Conservation (phyloP, 1,139 yeast species). For the Eremothecium coryli region DNA sequence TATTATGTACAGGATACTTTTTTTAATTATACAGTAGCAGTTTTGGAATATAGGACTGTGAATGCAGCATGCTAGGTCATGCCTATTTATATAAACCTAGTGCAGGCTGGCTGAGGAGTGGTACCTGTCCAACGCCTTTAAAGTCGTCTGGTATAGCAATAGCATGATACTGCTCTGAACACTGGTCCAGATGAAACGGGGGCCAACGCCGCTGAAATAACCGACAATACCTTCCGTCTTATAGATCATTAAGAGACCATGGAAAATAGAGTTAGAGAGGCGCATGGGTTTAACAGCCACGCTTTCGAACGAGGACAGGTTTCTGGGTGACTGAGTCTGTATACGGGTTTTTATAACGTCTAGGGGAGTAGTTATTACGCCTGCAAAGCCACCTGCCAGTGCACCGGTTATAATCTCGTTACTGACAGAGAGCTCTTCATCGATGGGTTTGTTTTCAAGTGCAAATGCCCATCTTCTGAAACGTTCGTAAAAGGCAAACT, state of each 20-base stretch:
- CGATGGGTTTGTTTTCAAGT: slow-evolving; percentile 21
- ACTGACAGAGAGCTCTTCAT: slow-evolving; percentile 43
- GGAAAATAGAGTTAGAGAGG: slow-evolving; percentile 44
- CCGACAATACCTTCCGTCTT: slow-evolving; percentile 69
- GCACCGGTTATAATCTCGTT: slow-evolving; percentile 83
- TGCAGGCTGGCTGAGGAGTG: neutral
- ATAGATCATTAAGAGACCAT: slow-evolving; percentile 60
- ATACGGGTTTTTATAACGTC: slow-evolving; percentile 92
- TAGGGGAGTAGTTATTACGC: slow-evolving; percentile 70
- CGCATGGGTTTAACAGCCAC: slow-evolving; percentile 26
- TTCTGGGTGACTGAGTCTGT: slow-evolving; percentile 51
- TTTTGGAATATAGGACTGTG: no score
- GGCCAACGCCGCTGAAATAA: slow-evolving; percentile 89
- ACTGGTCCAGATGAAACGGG: slow-evolving; percentile 93
- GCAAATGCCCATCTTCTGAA: slow-evolving; percentile 57
- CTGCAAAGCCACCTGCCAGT: slow-evolving; percentile 94
- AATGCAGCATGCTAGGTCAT: no score
- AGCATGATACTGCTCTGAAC: slow-evolving; percentile 93
- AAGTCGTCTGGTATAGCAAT: slow-evolving; percentile 58
- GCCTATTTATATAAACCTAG: no score
- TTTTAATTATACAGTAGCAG: no score
- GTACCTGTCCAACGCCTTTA: slow-evolving; percentile 24
- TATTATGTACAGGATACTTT: no score
- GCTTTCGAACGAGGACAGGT: slow-evolving; percentile 9
- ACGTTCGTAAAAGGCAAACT: slow-evolving; percentile 88